These are phyloP conservation scores for Talaromyces thailandensis DNA, from an alignment of 495 filamentous ascomycete species.

Conservation along the genomic window DNA sequence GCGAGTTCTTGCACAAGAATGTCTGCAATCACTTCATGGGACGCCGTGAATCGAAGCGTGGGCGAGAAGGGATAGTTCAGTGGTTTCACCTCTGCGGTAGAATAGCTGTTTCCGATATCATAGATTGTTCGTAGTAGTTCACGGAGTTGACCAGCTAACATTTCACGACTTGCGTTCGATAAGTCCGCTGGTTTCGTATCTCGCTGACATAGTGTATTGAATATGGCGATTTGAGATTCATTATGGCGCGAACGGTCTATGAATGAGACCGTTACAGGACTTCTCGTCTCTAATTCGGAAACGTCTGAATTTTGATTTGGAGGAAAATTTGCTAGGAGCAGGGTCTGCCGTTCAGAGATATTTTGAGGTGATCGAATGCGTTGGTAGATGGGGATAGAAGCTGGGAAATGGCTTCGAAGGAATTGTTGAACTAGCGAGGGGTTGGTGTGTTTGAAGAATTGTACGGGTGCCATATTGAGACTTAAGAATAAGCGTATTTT, in stretches of 20 bases:
- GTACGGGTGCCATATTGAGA: not conserved
- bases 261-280: not conserved
- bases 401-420: not conserved
- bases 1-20: not conserved
- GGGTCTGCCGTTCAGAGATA: not conserved
- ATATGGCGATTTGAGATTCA: not conserved
- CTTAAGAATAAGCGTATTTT: too few relatives aligned
- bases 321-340: not conserved
- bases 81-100: not conserved
- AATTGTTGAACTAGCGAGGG: not conserved
- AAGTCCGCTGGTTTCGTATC: not conserved
- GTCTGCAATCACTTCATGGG: not conserved
- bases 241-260: not conserved
- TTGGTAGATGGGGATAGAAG: not conserved
- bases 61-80: not conserved
- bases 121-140: not conserved
- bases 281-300: not conserved
- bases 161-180: not conserved
- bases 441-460: not conserved
- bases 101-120: not conserved
- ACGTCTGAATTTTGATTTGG: not conserved
- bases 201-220: not conserved
- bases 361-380: not conserved
- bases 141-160: not conserved
- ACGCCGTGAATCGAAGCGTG: not conserved